Base-by-base conservation (phyloP, 768 basidiomycete genomes). In the Trametes cinnabarina region DNA sequence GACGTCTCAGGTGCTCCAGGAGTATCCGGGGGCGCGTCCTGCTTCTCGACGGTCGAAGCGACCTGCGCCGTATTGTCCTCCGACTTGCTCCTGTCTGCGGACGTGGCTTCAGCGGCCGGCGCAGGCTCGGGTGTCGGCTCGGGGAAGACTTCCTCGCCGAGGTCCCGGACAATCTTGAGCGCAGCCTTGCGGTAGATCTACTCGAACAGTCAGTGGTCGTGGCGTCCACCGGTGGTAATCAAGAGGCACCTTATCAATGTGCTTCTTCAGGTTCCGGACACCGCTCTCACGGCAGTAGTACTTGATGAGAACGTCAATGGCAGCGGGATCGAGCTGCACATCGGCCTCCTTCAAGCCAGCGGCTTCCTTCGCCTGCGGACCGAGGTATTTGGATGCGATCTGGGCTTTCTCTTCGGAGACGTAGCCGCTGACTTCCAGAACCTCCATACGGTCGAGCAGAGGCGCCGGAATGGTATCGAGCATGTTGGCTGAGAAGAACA, bases 251-350 rank as follows among this genome's bases (percentile, higher is more conserved):
- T 98, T 98, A 68, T 99, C 96, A 53, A 99, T 96, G 67, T 95
- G 91, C 75, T 99, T 98, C 85, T 98, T 98, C 70, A 99, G 68
- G 68, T 94, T 94, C 47, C 97, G 79, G 28, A 99, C 97, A 42
- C 97, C 97, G 65, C 93, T 96, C 76, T 99, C 97, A 22, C 97
- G 82, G 70, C 93, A 95, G 72, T 98, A 98, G 72, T 94, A 98
- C 70, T 95, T 90, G 76, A 99, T 98, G 51, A 99, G 79, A 11
- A 84, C 75, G 64, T 95, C 92, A 43, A 98, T 86, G 0, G 94
- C 84, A 10, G 82, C 78, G 6, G 83, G 79, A 19, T 92, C 87
- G 15, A 99, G 76, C 51, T 81, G 72, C 3, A 99, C 90, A 69
- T 97, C 90, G 1, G 90, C 92, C 17, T 83, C 80, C 69, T 88